phyloP scores from a whole-genome alignment of 345 rosid species.

The Erodium maritimum region DNA sequence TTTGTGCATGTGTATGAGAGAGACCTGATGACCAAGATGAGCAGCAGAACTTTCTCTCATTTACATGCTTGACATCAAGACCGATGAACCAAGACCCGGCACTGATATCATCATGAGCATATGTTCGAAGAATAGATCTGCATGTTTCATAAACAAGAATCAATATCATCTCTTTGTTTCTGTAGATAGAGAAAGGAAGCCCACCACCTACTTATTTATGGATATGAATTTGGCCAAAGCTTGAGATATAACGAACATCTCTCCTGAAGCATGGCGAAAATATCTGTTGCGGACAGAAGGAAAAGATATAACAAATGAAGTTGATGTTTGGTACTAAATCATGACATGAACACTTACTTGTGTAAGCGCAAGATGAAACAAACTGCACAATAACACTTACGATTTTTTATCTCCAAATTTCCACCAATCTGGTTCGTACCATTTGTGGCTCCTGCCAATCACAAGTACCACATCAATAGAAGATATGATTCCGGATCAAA shows the following conservation, averaged over 20 bases:
- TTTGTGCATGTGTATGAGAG: not conserved
- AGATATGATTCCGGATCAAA: too few relatives aligned
- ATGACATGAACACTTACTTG: not conserved
- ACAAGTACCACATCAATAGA: not conserved
- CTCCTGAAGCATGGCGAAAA: constrained; percentile 20
- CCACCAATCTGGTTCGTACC: constrained; percentile 78
- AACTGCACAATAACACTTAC: constrained; percentile 14
- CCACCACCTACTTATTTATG: constrained; percentile 12
- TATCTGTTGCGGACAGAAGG: constrained; percentile 6
- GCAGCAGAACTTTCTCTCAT: constrained; percentile 20
- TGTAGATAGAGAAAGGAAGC: not conserved
- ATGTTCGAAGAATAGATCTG: constrained; percentile 14
- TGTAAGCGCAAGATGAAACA: not conserved
- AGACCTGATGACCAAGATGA: constrained; percentile 21
- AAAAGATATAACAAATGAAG: not conserved
- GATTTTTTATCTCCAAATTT: constrained; percentile 52
- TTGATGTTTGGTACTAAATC: too few relatives aligned
- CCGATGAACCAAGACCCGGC: constrained; percentile 33
- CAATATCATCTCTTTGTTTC: not conserved
- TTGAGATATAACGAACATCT: constrained; percentile 15
- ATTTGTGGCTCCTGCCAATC: constrained; percentile 14
- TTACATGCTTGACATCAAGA: constrained; percentile 34
- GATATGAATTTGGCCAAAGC: constrained; percentile 16
- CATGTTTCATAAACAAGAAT: not conserved
- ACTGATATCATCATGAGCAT: constrained; percentile 19